Base-by-base conservation (phyloP, 139 green algal species). In the Volvox reticuliferus region DNA sequence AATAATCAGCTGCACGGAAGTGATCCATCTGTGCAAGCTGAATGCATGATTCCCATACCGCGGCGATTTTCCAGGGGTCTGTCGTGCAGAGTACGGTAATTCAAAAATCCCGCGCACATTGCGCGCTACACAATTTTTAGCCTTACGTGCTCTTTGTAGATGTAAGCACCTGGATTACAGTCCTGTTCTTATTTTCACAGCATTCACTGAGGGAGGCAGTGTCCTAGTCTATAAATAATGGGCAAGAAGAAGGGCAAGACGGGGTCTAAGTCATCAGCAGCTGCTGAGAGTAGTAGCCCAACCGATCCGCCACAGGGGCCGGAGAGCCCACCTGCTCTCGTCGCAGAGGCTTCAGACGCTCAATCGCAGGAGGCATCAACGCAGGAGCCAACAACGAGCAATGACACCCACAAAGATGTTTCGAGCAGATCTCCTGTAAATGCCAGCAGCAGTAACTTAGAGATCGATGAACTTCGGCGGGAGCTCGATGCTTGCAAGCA, bases 211-310 rank as follows among this genome's bases (percentile, higher is more conserved):
- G 5, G 5, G 5, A 14, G 44, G 44, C 44, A 55, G 44, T 55
- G 44, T 55, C 44, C 44, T 16, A 30, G 65, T 73, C 21, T 73
- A 16, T 73, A 24, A 28, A 28, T 28, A n/a, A 91, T 91, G 87
- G 87, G 69, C 14, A 91, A 91, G 76, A 91, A 91, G 87, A 91
- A 91, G 68, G 69, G 85, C 30, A 91, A 91, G 86, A 32, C 50
- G 33, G 86, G 73, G 3, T 61, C 55, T 19, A 83, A 83, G 50
- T 0, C 32, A 17, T 22, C 63, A 55, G 16, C 50, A 18, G 50
- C 18, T 63, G 30, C 50, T 3, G 50, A 82, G 2, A 33, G 6
- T 50, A 24, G 36, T 2, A 81, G 26, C 36, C 67, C 68, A 28
- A 77, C 3, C 5, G 30, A 13, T 16, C 78, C 36, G 26, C 36